phyloP scores from a whole-genome alignment of 83 land plant species.

The Picea mariana region DNA sequence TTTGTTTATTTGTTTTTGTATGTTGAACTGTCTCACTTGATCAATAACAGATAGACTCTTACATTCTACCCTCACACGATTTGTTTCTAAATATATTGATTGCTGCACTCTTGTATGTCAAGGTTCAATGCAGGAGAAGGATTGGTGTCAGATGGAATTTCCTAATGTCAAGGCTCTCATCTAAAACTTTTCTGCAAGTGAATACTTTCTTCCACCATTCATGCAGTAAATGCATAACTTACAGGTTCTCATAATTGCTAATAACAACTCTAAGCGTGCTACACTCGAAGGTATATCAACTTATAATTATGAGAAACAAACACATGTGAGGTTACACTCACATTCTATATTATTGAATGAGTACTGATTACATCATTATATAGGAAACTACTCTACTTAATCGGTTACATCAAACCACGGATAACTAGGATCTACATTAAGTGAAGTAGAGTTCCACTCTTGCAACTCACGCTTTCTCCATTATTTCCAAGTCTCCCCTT shows the following conservation, averaged over 20 bases:
- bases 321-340: too few relatives aligned
- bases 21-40: not conserved
- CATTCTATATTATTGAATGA: too few relatives aligned
- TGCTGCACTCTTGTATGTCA: not conserved
- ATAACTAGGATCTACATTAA: too few relatives aligned
- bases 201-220: conserved; percentile 61
- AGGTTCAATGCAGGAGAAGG: conserved; percentile 59
- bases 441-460: too few relatives aligned
- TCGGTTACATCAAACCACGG: too few relatives aligned
- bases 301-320: too few relatives aligned
- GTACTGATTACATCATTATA: too few relatives aligned
- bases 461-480: too few relatives aligned
- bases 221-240: conserved; percentile 48
- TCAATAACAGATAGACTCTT: not conserved
- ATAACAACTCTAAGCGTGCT: conserved; percentile 30
- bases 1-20: not conserved
- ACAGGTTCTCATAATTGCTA: conserved; percentile 42
- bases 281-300: conserved; percentile 33
- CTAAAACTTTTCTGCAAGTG: conserved; percentile 44
- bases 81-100: too few relatives aligned
- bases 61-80: not conserved
- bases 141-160: conserved; percentile 52
- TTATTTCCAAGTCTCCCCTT: too few relatives aligned
- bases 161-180: conserved; percentile 76
- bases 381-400: too few relatives aligned